These are phyloP conservation scores for Amanita rubescens DNA, from an alignment of 768 basidiomycete species.

Conservation along the genomic window DNA sequence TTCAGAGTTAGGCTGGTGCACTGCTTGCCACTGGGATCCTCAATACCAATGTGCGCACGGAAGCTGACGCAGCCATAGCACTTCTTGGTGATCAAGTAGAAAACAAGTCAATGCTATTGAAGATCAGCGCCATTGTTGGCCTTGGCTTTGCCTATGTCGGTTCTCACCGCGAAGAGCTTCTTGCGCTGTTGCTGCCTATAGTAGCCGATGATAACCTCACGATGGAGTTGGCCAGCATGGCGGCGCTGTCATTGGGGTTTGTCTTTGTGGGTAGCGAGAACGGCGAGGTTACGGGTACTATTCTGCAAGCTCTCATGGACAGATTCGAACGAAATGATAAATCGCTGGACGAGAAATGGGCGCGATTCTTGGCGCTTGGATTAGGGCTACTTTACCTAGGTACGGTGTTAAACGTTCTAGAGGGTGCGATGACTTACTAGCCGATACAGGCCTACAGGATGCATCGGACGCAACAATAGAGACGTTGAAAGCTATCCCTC, in stretches of 20 bases:
- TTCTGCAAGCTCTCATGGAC: constrained; percentile 91
- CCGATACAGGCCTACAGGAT: constrained; percentile 73
- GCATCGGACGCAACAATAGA: constrained; percentile 90
- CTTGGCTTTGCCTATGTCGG: constrained; percentile 93
- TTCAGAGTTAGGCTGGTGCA: constrained; percentile 63
- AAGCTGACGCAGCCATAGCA: constrained; percentile 88
- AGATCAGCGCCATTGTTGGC: constrained; percentile 85
- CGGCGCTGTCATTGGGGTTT: constrained; percentile 87
- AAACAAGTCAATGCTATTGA: constrained; percentile 77
- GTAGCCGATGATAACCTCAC: constrained; percentile 75
- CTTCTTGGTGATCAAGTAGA: constrained; percentile 87
- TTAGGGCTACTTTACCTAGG: constrained; percentile 88
- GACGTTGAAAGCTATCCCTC: constrained; percentile 87
- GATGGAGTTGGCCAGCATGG: constrained; percentile 85
- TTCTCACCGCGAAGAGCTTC: constrained; percentile 83
- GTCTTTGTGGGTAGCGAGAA: constrained; percentile 94
- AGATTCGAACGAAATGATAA: constrained; percentile 53
- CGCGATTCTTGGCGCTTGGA: constrained; percentile 83
- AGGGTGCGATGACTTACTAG: background rate
- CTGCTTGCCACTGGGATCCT: constrained; percentile 92
- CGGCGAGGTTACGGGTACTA: constrained; percentile 84
- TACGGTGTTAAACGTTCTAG: constrained; percentile 25
- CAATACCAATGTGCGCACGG: constrained; percentile 82
- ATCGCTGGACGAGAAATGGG: constrained; percentile 89
- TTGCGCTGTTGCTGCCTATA: constrained; percentile 68